These are phyloP conservation scores for Erysimum cheiranthoides DNA, from an alignment of 345 rosid species.

Conservation along the genomic window DNA sequence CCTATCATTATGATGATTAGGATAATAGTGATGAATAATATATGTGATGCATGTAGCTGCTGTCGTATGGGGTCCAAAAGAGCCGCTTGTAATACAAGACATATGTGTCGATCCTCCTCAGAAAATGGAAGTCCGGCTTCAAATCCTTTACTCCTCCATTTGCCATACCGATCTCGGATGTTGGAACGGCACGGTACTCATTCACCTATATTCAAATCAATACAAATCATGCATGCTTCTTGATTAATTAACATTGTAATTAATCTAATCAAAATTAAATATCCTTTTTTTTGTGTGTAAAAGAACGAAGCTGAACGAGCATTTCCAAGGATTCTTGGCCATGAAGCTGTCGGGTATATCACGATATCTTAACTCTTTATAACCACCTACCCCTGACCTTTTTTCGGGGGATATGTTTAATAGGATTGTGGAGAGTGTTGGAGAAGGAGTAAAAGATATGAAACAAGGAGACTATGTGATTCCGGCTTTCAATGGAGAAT, in stretches of 20 bases:
- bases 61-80: constrained; percentile 60
- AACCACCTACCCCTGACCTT: background rate
- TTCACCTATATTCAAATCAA: background rate
- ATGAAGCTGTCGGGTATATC: constrained; percentile 77
- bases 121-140: constrained; percentile 66
- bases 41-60: constrained; percentile 55
- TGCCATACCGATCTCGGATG: constrained; percentile 74
- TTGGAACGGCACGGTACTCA: constrained; percentile 66
- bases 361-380: background rate
- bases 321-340: constrained; percentile 75
- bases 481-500: constrained; percentile 72
- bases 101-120: constrained; percentile 70
- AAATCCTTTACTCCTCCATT: constrained; percentile 63
- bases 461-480: constrained; percentile 70
- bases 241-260: too few species aligned
- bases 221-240: background rate
- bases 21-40: background rate
- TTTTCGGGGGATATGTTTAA: background rate
- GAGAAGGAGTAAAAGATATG: constrained; percentile 65
- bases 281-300: background rate
- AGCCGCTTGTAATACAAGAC: constrained; percentile 60
- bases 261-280: background rate
- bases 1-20: background rate
- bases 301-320: constrained; percentile 68
- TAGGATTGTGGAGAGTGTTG: constrained; percentile 71